Evolutionary conservation across 2,329 filamentous ascomycete genomes (phyloP), one percentile per base, ranked within the genome.

Genomic region (Chalaropsis thielavioides): DNA sequence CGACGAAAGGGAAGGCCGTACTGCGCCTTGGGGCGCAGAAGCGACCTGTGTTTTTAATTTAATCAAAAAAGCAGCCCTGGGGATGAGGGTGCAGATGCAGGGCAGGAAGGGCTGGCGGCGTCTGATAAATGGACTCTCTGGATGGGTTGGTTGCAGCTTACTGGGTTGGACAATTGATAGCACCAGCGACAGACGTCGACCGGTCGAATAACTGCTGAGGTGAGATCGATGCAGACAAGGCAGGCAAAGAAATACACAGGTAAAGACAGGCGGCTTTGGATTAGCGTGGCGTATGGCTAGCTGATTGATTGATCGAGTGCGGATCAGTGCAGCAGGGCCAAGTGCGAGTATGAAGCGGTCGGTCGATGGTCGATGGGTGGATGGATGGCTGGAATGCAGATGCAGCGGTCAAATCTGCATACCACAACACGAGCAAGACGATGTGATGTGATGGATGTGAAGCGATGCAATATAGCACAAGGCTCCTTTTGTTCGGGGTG

Each of bases 31-130:
- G 13, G 51, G 31, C 51, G 27, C 51, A 58, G 51, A 58, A 58
- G 51, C 51, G 27, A 58, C 27, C 24, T 38, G 51, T n/a, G n/a
- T 58, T 35, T 58, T 58, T 58, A 58, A 58, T 58, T 58, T 58
- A 58, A 58, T 58, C 38, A 58, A 58, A 56, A 58, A 58, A 17
- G 13, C 51, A 17, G 24, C 27, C 51, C 51, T 58, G 24, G 27
- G 24, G 11, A 10, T 38, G 24, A n/a, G 10, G 24, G 31, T 58
- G 27, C 51, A 58, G 51, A 58, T 58, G 31, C 51, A 58, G 51
- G 51, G 27, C 27, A 27, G 13, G 24, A 31, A 35, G 17, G 51
- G 51, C 22, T 58, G 31, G 31, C 31, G 51, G 51, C 7, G n/a
- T 58, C 51, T 56, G 24, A 19, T 19, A 46, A 19, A 46, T n/a